Base-by-base conservation (phyloP, 495 filamentous ascomycete species). In the Lasiosphaeria miniovina region DNA sequence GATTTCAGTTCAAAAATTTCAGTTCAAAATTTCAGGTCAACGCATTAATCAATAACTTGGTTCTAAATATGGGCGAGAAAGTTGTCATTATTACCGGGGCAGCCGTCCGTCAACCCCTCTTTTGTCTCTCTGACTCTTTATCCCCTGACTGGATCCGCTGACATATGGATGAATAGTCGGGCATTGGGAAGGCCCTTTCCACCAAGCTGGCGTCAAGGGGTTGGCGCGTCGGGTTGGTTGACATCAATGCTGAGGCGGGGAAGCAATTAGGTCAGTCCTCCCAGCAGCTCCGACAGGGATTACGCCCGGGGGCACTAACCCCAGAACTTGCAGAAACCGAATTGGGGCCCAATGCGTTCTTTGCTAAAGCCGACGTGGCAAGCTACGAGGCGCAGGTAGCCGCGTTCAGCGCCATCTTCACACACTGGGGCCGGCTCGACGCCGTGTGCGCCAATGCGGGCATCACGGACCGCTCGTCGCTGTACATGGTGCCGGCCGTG, bases 371-470 rank as follows among this genome's bases (percentile, higher is more conserved):
- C 55, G 68, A 78, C 59, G 72, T 77, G 9, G 68, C 72, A 5
- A 61, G 65, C 54, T 78, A 78, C 60, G 63, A 66, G 49, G 69
- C 67, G 34, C 74, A 75, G 57, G 67, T 70, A 6, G 40, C 51
- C 31, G 68, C 64, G 41, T 77, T 78, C 61, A 50, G 63, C 32
- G 32, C 57, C 8, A 73, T 74, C 1, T 78, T 56, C 53, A 59
- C 60, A n/a, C 67, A 66, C 36, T 71, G 32, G 24, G 68, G 73
- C 31, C 65, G 73, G 4, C 63, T 78, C 32, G 73, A 78, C 65
- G 74, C 73, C 5, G 64, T 78, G 6, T 70, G 65, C 49, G 74
- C 73, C 5, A 78, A 77, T 63, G 75, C 74, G 32, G 75, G 75
- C 31, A 78, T 76, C 52, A 68, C 71, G 3, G 75, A 77, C 66